Evolutionary conservation across 2,329 filamentous ascomycete genomes (phyloP).

Genomic region (Cryphonectria japonica): DNA sequence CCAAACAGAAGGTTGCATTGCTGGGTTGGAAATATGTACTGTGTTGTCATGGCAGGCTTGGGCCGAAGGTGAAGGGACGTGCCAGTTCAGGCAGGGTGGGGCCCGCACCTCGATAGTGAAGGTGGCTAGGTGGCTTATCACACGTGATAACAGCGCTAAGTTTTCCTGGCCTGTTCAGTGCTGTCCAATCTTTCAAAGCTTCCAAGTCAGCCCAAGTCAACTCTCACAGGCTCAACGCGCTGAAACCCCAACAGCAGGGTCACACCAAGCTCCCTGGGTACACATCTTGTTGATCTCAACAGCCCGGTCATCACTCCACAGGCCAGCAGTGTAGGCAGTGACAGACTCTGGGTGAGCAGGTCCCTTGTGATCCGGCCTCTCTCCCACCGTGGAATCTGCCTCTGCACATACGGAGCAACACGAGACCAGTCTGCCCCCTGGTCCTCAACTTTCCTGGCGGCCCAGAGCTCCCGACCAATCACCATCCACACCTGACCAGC

Average conservation of each 20-base stretch:
- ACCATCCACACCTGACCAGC: conserved; percentile 21
- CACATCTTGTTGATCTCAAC: conserved; percentile 18
- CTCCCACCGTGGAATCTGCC: conserved; percentile 8
- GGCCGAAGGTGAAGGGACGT: not conserved
- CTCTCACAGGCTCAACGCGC: conserved; percentile 21
- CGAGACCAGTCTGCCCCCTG: conserved; percentile 7
- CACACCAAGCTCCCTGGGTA: conserved; percentile 12
- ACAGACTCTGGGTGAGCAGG: not conserved
- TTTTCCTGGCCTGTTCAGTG: conserved; percentile 13
- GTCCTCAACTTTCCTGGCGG: conserved; percentile 1
- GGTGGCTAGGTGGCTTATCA: conserved; percentile 14
- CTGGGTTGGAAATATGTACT: conserved; percentile 6
- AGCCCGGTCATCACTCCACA: conserved; percentile 17
- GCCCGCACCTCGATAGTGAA: not conserved
- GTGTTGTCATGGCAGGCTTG: conserved; percentile 7
- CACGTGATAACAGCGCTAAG: conserved; percentile 16
- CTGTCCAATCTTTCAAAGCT: conserved; percentile 17
- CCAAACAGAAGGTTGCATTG: conserved; percentile 4
- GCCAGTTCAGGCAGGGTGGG: conserved; percentile 3
- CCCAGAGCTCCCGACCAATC: conserved; percentile 27
- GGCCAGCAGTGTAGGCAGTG: not conserved
- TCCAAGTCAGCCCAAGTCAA: conserved; percentile 17
- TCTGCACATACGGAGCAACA: conserved; percentile 12
- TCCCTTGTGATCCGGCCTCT: not conserved
- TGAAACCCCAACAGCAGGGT: conserved; percentile 6